Evolutionary conservation across 495 filamentous ascomycete genomes (phyloP), one percentile per base, ranked within the genome.

Genomic region (Trichoderma virens): DNA sequence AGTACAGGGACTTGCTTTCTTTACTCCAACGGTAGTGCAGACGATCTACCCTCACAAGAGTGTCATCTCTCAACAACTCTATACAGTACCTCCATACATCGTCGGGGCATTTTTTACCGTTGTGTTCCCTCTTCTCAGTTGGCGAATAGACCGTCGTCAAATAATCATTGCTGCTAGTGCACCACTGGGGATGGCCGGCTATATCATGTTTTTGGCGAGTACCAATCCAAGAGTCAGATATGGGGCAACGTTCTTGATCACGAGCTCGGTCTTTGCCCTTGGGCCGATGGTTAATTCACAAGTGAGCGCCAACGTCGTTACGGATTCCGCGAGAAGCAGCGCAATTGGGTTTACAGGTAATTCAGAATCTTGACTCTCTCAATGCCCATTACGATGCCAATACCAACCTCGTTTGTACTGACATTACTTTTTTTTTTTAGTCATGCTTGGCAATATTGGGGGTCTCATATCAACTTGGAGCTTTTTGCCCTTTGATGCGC

Each of bases 201-300:
- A 90, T 76, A 83, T 85, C n/a, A 86, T 91, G 76, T 90, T 90
- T 74, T 79, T 91, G 0, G 83, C 85, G 31, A 82, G 74, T 66
- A 72, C 69, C 20, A 71, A 82, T 60, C 38, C 77, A 1, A 72
- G 74, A 39, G 83, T 82, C 43, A 81, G 86, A 39, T 92, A 91
- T 69, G 88, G 80, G n/a, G 88, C 87, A 9, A 86, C 82, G 11
- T 90, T 91, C 78, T 70, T 91, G 62, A 84, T 88, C 64, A 82
- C 87, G 32, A 75, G 76, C 56, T 84, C 85, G 16, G 84, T 88
- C 63, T 93, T 90, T 70, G 86, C 88, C 1, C 78, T 84, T 25
- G 88, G 86, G 6, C 13, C 13, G 34, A 13, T 35, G 6, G 13
- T 35, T 35, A 6, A 35, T 35, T 35, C 34, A 6, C 34, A 35